phyloP scores from a whole-genome alignment of 169 alveolate genomes.

The Eimeria maxima region DNA sequence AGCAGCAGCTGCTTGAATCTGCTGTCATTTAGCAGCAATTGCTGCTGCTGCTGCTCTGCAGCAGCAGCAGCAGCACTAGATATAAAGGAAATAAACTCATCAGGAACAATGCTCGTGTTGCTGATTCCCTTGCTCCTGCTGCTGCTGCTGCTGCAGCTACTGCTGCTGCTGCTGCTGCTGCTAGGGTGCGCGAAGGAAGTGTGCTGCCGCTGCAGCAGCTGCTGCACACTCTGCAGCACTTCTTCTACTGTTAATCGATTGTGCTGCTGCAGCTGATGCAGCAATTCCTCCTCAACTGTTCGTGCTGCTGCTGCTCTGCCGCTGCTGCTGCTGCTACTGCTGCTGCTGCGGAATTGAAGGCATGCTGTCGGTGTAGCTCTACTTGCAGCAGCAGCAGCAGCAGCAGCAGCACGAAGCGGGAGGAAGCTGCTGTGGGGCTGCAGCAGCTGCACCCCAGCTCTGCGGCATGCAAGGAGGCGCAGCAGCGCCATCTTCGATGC shows the following conservation, averaged over 20 bases:
- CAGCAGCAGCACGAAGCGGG: not conserved
- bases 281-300: not conserved
- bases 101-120: too few relatives aligned
- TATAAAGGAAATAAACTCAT: too few relatives aligned
- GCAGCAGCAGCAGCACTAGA: conserved; percentile 35
- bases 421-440: not conserved
- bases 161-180: too few relatives aligned
- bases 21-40: conserved; percentile 89
- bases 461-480: not conserved
- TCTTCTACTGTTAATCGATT: not conserved
- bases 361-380: not conserved
- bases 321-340: too few relatives aligned
- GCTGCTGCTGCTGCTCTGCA: conserved; percentile 77
- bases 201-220: conserved; percentile 34
- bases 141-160: conserved; percentile 20
- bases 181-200: conserved; percentile 25
- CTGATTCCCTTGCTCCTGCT: not conserved
- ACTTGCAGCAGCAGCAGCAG: too few relatives aligned
- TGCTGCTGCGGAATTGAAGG: too few relatives aligned
- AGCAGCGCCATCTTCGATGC: not conserved
- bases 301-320: not conserved
- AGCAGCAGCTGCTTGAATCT: conserved; percentile 84
- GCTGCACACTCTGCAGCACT: not conserved
- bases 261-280: conserved; percentile 1
- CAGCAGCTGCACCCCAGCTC: too few relatives aligned